phyloP scores from a whole-genome alignment of 1,284 basidiomycete genomes.

The Cutaneotrichosporon sp. region DNA sequence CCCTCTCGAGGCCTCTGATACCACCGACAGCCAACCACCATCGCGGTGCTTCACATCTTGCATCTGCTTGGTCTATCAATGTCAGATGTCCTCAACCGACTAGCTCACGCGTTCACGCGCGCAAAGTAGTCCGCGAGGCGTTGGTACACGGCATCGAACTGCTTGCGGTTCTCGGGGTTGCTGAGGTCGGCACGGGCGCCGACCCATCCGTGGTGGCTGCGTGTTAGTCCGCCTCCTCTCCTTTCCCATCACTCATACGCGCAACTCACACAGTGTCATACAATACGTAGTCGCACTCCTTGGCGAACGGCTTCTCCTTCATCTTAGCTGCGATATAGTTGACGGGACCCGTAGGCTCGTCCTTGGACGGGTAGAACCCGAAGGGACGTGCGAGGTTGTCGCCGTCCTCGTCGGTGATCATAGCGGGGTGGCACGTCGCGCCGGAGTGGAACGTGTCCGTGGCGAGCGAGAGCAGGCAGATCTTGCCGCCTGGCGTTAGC shows the following conservation, averaged over 20 bases:
- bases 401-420: slow-evolving; percentile 44
- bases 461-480: slow-evolving; percentile 35
- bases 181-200: slow-evolving; percentile 67
- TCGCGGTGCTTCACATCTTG: background rate
- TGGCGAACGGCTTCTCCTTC: slow-evolving; percentile 31
- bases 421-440: slow-evolving; percentile 44
- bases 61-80: background rate
- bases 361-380: slow-evolving; percentile 44
- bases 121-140: slow-evolving; percentile 59
- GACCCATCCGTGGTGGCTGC: slow-evolving; percentile 69
- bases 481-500: slow-evolving; percentile 40
- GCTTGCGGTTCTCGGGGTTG: slow-evolving; percentile 64
- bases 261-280: slow-evolving; percentile 47
- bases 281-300: slow-evolving; percentile 34
- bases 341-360: slow-evolving; percentile 43
- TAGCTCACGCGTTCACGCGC: slow-evolving; percentile 13
- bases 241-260: background rate
- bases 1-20: background rate
- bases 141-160: slow-evolving; percentile 66
- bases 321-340: slow-evolving; percentile 31
- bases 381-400: slow-evolving; percentile 39
- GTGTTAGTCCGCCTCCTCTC: slow-evolving; percentile 2
- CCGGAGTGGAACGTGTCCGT: slow-evolving; percentile 34
- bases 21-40: too few relatives aligned
- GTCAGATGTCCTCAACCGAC: background rate